These are phyloP conservation scores for Hura crepitans DNA, from an alignment of 441 rosid genomes.

Conservation along the genomic window DNA sequence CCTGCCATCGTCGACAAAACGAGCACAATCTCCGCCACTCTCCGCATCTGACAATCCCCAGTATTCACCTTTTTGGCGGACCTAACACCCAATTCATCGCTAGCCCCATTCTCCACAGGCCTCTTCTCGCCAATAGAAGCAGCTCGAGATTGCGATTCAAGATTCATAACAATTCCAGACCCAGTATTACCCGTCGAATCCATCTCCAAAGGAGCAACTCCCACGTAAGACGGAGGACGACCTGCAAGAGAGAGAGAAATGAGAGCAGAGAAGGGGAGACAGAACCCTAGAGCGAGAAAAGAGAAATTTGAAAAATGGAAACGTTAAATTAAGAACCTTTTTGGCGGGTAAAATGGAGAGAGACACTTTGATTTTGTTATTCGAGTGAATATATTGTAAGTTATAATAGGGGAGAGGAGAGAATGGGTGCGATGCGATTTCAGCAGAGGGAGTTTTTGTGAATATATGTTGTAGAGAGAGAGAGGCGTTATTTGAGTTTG, in stretches of 20 bases:
- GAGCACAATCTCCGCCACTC: conserved; percentile 86
- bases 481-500: neutral
- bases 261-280: conserved; percentile 16
- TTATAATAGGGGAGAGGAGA: conserved; percentile 2
- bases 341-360: conserved; percentile 39
- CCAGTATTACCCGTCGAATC: conserved; percentile 25
- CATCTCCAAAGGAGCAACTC: conserved; percentile 26
- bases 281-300: conserved; percentile 30
- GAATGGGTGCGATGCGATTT: conserved; percentile 13
- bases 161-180: neutral
- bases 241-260: conserved; percentile 20
- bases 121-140: conserved; percentile 39
- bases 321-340: conserved; percentile 22
- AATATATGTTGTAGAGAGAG: conserved; percentile 9
- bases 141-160: conserved; percentile 19
- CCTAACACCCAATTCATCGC: conserved; percentile 20
- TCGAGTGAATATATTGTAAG: neutral
- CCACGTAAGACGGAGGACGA: neutral
- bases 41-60: conserved; percentile 35
- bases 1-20: conserved; percentile 70
- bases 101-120: conserved; percentile 28
- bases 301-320: conserved; percentile 9
- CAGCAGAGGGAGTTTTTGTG: conserved; percentile 8
- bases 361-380: neutral
- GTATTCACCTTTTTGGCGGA: conserved; percentile 40